These are phyloP conservation scores for Talaromyces wortmannii DNA, from an alignment of 495 filamentous ascomycete genomes.

Conservation along the genomic window DNA sequence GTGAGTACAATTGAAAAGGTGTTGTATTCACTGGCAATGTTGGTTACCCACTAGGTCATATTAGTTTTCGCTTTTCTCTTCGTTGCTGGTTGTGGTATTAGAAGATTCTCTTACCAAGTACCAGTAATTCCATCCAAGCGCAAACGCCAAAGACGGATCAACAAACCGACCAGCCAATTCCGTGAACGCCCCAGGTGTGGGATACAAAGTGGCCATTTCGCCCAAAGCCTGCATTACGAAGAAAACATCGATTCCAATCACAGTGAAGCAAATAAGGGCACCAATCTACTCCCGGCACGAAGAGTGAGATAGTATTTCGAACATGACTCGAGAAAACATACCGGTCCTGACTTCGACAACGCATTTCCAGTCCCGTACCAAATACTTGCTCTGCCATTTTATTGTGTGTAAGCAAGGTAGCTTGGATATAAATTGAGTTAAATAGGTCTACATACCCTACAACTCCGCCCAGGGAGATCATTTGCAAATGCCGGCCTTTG, in stretches of 20 bases:
- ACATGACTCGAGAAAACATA: not conserved
- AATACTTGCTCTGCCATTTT: conserved; percentile 17
- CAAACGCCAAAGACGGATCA: conserved; percentile 38
- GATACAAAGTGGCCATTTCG: conserved; percentile 43
- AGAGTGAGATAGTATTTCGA: conserved; percentile 8
- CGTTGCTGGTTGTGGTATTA: not conserved
- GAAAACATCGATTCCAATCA: conserved; percentile 27
- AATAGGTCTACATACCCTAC: conserved; percentile 16
- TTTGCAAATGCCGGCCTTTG: conserved; percentile 22
- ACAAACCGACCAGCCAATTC: conserved; percentile 41
- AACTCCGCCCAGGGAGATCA: conserved; percentile 25
- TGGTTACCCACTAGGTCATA: conserved; percentile 1
- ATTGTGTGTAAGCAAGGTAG: conserved; percentile 14
- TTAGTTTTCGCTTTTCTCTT: not conserved
- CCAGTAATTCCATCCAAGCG: conserved; percentile 46
- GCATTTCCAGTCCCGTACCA: conserved; percentile 8
- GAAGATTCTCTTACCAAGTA: conserved; percentile 1
- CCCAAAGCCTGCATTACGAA: conserved; percentile 32
- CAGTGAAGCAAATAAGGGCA: conserved; percentile 38
- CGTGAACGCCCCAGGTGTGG: conserved; percentile 47
- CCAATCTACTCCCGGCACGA: conserved; percentile 10
- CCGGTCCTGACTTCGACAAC: conserved; percentile 3
- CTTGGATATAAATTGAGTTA: not conserved
- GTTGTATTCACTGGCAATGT: conserved; percentile 1
- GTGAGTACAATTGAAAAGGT: conserved; percentile 40